Conservation (phyloP, 2,329 filamentous ascomycete species). For the Acarospora socialis region DNA sequence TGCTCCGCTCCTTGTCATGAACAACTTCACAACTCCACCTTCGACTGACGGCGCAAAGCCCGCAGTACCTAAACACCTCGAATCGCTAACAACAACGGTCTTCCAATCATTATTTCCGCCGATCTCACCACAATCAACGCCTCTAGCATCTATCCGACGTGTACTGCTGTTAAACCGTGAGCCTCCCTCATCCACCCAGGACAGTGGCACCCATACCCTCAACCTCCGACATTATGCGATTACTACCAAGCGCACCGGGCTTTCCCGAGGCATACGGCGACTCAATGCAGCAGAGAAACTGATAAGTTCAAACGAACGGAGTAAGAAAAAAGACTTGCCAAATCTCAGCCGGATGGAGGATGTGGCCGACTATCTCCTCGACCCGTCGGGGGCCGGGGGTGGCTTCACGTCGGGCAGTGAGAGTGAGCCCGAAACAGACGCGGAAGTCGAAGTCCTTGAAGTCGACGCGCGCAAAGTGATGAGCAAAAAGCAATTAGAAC, state of each 20-base stretch:
- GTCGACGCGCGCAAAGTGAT: constrained; percentile 38
- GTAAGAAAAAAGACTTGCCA: constrained; percentile 57
- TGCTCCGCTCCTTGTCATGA: constrained; percentile 91
- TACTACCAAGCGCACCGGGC: constrained; percentile 69
- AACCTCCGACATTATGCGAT: constrained; percentile 93
- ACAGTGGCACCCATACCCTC: constrained; percentile 53
- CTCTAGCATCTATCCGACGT: constrained; percentile 80
- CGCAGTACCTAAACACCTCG: constrained; percentile 81
- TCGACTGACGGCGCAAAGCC: constrained; percentile 36
- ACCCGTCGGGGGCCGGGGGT: constrained; percentile 54
- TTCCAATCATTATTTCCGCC: constrained; percentile 95
- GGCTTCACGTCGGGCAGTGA: constrained; percentile 90
- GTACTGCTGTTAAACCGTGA: constrained; percentile 85
- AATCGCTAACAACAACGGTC: constrained; percentile 79
- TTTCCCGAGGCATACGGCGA: constrained; percentile 70
- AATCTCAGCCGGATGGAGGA: constrained; percentile 86
- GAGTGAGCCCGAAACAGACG: constrained; percentile 85
- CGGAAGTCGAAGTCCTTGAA: constrained; percentile 74
- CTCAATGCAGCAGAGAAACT: constrained; percentile 77
- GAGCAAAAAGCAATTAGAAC: constrained; percentile 36
- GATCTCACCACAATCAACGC: constrained; percentile 82
- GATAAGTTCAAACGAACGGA: constrained; percentile 41
- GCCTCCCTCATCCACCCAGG: constrained; percentile 22
- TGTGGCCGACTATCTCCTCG: constrained; percentile 87
- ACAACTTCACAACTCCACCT: constrained; percentile 67